Evolutionary conservation across 73 alveolate genomes (phyloP).

Genomic region (Paramecium sonneborni): DNA sequence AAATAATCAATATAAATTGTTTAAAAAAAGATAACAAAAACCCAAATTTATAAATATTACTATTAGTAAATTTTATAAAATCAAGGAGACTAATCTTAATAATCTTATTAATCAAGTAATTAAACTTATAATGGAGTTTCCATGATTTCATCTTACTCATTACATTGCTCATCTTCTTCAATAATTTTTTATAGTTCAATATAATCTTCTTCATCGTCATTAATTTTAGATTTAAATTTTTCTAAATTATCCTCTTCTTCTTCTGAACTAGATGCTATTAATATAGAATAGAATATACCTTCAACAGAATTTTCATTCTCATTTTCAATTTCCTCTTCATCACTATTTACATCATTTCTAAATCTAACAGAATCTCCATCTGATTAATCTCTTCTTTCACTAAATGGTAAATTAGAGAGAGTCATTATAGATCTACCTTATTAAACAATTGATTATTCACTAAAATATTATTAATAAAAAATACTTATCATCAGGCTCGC

Average conservation of each 20-base stretch:
- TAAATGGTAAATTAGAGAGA: slow-evolving; percentile 11
- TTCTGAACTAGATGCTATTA: slow-evolving; percentile 30
- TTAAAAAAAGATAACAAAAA: no score
- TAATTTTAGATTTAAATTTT: not conserved
- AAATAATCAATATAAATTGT: no score
- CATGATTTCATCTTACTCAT: not conserved
- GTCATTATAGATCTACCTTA: slow-evolving; percentile 1
- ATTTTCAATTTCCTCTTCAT: slow-evolving; percentile 15
- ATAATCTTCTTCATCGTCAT: slow-evolving; percentile 40
- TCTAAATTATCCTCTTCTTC: slow-evolving; percentile 21
- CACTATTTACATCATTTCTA: slow-evolving; percentile 48
- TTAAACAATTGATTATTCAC: not conserved
- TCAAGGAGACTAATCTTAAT: not conserved
- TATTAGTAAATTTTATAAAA: not conserved
- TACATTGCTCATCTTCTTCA: slow-evolving; percentile 25
- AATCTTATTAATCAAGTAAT: not conserved
- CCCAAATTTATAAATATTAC: not conserved
- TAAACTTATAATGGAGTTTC: not conserved
- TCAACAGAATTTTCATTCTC: slow-evolving; percentile 5
- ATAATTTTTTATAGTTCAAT: slow-evolving; percentile 24
- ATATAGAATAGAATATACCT: not conserved
- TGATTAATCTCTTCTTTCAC: slow-evolving; percentile 62
- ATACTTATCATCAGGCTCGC: not conserved
- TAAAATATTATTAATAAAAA: not conserved
- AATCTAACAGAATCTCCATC: slow-evolving; percentile 65